Percentiles rank a stretch among this genome's conserved stretches.
phyloP scores from a whole-genome alignment of 1,284 basidiomycete genomes.

The Thelephora terrestris region DNA sequence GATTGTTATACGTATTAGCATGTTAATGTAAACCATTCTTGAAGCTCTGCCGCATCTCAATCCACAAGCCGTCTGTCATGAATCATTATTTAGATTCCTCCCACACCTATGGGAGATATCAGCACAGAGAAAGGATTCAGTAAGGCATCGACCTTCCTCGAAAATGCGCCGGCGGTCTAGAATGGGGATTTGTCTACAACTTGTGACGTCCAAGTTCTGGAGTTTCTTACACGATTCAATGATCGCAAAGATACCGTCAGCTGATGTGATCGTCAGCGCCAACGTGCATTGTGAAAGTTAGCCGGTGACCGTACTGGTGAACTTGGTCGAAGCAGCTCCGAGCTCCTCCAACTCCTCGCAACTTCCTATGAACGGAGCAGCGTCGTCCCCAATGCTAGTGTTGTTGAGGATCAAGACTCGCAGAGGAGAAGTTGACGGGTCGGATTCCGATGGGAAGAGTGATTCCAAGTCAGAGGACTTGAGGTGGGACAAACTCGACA shows the following conservation, averaged over 20 bases:
- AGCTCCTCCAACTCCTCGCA: conserved; percentile 39
- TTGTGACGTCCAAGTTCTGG: conserved; percentile 47
- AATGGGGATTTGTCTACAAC: conserved; percentile 52
- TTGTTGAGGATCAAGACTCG: conserved; percentile 48
- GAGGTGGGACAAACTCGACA: conserved; percentile 42
- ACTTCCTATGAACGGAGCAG: conserved; percentile 39
- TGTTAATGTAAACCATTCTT: neutral
- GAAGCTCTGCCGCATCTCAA: neutral
- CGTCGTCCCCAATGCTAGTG: conserved; percentile 49
- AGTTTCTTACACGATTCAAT: conserved; percentile 46
- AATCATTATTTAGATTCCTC: neutral
- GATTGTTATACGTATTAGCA: neutral
- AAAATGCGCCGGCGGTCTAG: conserved; percentile 57
- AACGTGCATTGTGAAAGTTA: neutral
- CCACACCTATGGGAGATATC: neutral
- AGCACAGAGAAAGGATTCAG: neutral
- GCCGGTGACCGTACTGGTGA: conserved; percentile 36
- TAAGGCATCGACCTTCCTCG: conserved; percentile 31
- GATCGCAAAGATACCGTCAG: conserved; percentile 42
- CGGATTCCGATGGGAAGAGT: conserved; percentile 27
- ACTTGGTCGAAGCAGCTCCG: conserved; percentile 45
- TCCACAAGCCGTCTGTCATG: neutral
- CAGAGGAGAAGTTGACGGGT: conserved; percentile 26
- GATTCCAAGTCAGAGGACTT: conserved; percentile 44
- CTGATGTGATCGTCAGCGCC: conserved; percentile 24